These are phyloP conservation scores for Starmerella etchellsii DNA, from an alignment of 805 yeast genomes.

Conservation along the genomic window DNA sequence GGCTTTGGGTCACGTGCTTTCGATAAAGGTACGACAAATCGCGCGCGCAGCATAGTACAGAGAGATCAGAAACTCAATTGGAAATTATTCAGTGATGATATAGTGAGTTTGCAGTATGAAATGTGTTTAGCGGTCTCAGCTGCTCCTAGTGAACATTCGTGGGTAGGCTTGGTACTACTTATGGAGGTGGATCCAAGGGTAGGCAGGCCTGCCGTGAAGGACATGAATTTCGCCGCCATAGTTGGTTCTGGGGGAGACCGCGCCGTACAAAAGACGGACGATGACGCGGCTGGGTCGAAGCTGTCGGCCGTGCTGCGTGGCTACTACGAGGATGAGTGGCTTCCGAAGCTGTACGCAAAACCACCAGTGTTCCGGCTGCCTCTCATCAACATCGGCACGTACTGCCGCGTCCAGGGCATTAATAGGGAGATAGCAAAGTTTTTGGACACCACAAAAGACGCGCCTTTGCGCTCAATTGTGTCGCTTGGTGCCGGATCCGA, in stretches of 20 bases:
- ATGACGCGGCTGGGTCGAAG: constrained; percentile 47
- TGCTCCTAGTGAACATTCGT: too few species aligned
- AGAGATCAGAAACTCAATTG: too few species aligned
- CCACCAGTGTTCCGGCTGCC: constrained; percentile 35
- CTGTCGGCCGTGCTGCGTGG: constrained; percentile 33
- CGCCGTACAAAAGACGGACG: constrained; percentile 42
- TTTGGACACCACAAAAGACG: constrained; percentile 20
- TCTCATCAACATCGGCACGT: constrained; percentile 50
- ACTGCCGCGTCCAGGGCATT: constrained; percentile 36
- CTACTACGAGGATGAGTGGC: constrained; percentile 35
- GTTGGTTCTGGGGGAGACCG: constrained; percentile 18
- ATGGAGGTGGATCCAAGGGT: too few species aligned
- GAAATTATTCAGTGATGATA: too few species aligned
- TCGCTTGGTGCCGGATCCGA: constrained; percentile 78
- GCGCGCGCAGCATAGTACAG: too few species aligned
- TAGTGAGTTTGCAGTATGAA: too few species aligned
- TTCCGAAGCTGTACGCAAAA: constrained; percentile 16
- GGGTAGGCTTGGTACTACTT: too few species aligned
- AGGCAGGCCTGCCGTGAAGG: too few species aligned
- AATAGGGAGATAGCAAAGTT: constrained; percentile 33
- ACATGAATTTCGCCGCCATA: background rate
- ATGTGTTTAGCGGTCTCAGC: too few species aligned
- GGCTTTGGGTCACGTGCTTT: too few species aligned
- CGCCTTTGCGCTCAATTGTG: constrained; percentile 34
- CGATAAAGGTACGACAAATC: too few species aligned